Percentiles rank a stretch among this genome's conserved stretches.
Conservation (phyloP, 208 protist genomes). For the Crithidia mellificae region DNA sequence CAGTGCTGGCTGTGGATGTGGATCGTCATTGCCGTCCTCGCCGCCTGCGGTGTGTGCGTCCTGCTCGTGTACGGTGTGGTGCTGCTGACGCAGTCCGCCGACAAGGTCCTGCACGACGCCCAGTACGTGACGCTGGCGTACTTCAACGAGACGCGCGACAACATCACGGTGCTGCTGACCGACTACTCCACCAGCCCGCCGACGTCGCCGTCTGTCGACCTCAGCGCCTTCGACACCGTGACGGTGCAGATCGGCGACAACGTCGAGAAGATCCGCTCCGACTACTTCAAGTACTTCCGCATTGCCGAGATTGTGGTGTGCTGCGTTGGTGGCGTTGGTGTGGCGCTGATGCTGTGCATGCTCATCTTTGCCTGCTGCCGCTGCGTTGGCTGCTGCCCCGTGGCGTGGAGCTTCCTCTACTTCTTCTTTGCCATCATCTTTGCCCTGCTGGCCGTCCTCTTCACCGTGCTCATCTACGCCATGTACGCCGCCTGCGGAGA, state of each 20-base stretch:
- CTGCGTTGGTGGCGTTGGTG: conserved; percentile 52
- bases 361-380: conserved; percentile 61
- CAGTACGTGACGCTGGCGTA: conserved; percentile 44
- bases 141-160: conserved; percentile 42
- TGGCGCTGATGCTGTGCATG: conserved; percentile 61
- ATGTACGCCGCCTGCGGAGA: conserved; percentile 57
- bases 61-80: conserved; percentile 63
- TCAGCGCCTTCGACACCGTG: conserved; percentile 49
- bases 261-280: conserved; percentile 29
- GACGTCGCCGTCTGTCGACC: conserved; percentile 25
- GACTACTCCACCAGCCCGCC: conserved; percentile 39
- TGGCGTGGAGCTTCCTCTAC: conserved; percentile 54
- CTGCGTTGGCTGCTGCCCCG: conserved; percentile 39
- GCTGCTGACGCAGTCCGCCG: conserved; percentile 34
- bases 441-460: conserved; percentile 53
- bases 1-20: conserved; percentile 76
- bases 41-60: conserved; percentile 51
- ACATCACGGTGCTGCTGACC: conserved; percentile 41
- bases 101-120: conserved; percentile 35
- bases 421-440: conserved; percentile 69
- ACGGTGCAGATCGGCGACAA: conserved; percentile 28
- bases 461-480: conserved; percentile 56
- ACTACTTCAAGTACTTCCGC: conserved; percentile 73
- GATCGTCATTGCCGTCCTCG: conserved; percentile 53
- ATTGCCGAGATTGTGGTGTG: conserved; percentile 55